phyloP scores from a whole-genome alignment of 1,284 basidiomycete genomes.

The Rhodotorula sp. region DNA sequence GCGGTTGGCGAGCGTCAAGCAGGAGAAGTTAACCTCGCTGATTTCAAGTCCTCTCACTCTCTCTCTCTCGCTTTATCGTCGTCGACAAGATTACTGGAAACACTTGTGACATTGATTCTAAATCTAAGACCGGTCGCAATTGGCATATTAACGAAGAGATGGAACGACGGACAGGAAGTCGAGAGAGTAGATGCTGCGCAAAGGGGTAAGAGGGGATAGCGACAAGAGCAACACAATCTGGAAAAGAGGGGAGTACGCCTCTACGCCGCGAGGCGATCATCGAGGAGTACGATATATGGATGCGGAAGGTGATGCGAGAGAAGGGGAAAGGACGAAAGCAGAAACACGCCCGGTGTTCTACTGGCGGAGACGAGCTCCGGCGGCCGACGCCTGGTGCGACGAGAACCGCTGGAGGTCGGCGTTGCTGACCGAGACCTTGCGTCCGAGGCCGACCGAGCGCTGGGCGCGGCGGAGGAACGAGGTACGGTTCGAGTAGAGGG shows the following conservation, averaged over 20 bases:
- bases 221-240: background rate
- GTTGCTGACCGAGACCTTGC: conserved; percentile 56
- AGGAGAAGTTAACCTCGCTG: too few relatives aligned
- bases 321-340: conserved; percentile 1
- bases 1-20: too few relatives aligned
- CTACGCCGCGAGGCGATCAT: conserved; percentile 4
- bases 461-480: conserved; percentile 82
- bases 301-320: background rate
- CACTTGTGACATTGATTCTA: background rate
- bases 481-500: conserved; percentile 88
- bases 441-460: conserved; percentile 75
- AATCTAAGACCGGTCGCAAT: background rate
- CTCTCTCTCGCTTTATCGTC: background rate
- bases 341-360: conserved; percentile 1
- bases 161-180: conserved; percentile 1
- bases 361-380: conserved; percentile 33
- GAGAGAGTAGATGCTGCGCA: background rate
- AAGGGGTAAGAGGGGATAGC: background rate
- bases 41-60: too few relatives aligned
- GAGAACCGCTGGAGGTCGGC: conserved; percentile 51
- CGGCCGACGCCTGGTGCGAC: conserved; percentile 29
- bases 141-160: background rate
- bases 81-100: background rate
- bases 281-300: conserved; percentile 1
- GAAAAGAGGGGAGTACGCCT: background rate